Base-by-base conservation (phyloP, 139 green algal genomes). In the Tetraselmis chui region DNA sequence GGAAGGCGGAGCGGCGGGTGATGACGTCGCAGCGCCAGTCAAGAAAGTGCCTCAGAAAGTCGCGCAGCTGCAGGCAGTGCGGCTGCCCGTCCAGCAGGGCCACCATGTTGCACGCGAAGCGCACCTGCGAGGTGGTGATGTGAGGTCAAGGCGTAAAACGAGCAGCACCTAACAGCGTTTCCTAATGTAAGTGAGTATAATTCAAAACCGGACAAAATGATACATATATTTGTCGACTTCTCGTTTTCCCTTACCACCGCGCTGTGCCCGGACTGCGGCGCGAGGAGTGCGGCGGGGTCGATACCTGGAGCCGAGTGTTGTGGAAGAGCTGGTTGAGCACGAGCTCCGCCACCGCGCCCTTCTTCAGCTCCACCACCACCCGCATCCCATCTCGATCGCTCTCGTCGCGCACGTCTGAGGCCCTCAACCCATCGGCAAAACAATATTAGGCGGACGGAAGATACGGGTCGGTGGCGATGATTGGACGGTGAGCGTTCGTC, bases 381-480 rank as follows among this genome's bases (percentile, higher is more conserved):
- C 96, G 89, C 84, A 97, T 91, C 59, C 96, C 96, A 26, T 88
- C 79, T 0, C 96, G 89, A 85, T 99, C 96, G 58, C 89, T 96
- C 89, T 99, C 96, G 84, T 99, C 96, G 2, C 95, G 86, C 24
- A 99, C 88, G 79, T 98, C 96, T 27, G 88, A 87, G 32, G 98
- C 89, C 78, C 95, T 94, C n/a, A n/a, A n/a, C n/a, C n/a, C n/a
- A n/a, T n/a, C n/a, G n/a, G n/a, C n/a, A n/a, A n/a, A n/a, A n/a
- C n/a, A n/a, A n/a, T n/a, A n/a, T n/a, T n/a, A n/a, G n/a, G n/a
- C n/a, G n/a, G n/a, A n/a, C n/a, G n/a, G n/a, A n/a, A n/a, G n/a
- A n/a, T n/a, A n/a, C n/a, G n/a, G n/a, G n/a, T n/a, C n/a, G n/a
- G n/a, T n/a, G n/a, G n/a, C n/a, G n/a, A n/a, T n/a, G n/a, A n/a